Conservation (phyloP, 768 basidiomycete genomes). For the Suillus plorans region DNA sequence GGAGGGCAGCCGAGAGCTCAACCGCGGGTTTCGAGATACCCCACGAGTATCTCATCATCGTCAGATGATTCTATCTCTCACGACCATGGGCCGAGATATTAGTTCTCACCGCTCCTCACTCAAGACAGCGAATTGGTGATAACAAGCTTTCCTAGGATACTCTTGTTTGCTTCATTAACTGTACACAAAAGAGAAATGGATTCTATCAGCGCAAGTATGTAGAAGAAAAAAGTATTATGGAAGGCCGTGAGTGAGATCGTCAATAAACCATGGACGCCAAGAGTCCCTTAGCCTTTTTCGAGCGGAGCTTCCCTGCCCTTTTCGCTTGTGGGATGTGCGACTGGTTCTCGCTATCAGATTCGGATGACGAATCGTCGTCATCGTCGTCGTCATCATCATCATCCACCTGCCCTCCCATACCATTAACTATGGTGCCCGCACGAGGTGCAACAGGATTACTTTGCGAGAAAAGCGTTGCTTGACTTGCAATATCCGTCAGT, state of each 20-base stretch:
- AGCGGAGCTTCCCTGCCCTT: conserved; percentile 45
- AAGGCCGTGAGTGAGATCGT: background rate
- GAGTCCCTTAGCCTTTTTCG: conserved; percentile 26
- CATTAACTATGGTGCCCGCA: conserved; percentile 27
- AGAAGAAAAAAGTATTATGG: background rate
- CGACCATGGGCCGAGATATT: background rate
- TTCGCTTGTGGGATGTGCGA: conserved; percentile 61
- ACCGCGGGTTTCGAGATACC: background rate
- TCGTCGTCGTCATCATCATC: conserved; percentile 38
- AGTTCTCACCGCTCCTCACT: background rate
- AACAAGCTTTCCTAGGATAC: background rate
- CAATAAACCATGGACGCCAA: background rate
- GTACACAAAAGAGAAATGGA: background rate
- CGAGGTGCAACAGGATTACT: conserved; percentile 27
- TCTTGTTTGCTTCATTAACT: background rate
- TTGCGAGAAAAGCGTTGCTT: conserved; percentile 36
- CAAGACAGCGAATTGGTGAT: background rate
- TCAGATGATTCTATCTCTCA: background rate
- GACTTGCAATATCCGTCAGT: conserved; percentile 50
- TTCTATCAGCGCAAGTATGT: background rate
- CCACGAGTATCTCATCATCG: background rate
- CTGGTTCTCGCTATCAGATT: conserved; percentile 30
- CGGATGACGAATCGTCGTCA: conserved; percentile 34
- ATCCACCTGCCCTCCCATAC: conserved; percentile 4
- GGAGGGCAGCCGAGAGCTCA: too few species aligned